A percentile compares a stretch with the other conserved stretches of the same genome.
These are phyloP conservation scores for Ceriops zippeliana DNA, from an alignment of 345 rosid species.

Conservation along the genomic window DNA sequence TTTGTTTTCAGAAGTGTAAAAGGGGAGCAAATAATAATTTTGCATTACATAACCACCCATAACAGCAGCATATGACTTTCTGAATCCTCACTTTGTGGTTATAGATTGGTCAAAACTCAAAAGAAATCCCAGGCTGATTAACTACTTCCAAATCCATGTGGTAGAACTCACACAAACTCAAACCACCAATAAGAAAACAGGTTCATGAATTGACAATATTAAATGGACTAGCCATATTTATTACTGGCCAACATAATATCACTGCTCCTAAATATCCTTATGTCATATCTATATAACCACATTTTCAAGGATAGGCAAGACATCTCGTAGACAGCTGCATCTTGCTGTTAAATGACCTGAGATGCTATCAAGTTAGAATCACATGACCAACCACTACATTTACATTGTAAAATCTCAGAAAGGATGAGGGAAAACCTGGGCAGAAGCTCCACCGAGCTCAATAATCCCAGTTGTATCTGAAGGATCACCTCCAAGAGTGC, in stretches of 20 bases:
- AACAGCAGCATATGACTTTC: too few relatives aligned
- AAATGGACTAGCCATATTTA: neutral
- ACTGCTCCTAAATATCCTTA: neutral
- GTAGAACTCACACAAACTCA: neutral
- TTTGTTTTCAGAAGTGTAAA: neutral
- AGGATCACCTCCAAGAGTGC: constrained; percentile 80
- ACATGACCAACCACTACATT: neutral
- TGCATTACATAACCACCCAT: neutral
- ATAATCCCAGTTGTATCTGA: constrained; percentile 71
- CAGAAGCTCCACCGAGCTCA: constrained; percentile 98
- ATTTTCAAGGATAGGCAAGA: neutral
- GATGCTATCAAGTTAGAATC: neutral
- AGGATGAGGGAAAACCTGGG: constrained; percentile 53
- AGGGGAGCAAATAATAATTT: neutral
- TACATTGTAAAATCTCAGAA: neutral
- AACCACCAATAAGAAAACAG: neutral
- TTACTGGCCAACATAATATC: neutral
- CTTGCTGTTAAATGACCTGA: neutral
- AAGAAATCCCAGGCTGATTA: neutral
- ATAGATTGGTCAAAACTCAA: neutral
- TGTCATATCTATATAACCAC: neutral
- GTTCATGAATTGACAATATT: neutral
- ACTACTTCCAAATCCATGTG: neutral
- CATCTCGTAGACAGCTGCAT: neutral
- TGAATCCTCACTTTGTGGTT: too few relatives aligned